A percentile compares a stretch with the other conserved stretches of the same genome.
Conservation (phyloP, 2,329 filamentous ascomycete genomes). For the Bipolaris sorokiniana region DNA sequence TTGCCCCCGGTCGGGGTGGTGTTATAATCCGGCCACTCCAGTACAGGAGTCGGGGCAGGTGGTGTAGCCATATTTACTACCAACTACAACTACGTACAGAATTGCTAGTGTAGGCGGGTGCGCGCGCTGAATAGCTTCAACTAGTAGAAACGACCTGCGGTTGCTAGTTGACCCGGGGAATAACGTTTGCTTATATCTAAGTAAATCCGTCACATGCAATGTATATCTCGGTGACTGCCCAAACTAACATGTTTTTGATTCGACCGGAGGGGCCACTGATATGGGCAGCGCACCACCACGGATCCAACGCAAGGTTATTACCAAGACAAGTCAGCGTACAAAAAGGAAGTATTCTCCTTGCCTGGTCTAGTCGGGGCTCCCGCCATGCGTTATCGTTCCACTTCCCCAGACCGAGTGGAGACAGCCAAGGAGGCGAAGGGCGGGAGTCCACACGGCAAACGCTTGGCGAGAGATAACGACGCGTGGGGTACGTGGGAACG, state of each 20-base stretch:
- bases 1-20: conserved; percentile 52
- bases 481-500: conserved; percentile 20
- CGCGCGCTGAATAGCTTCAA: background rate
- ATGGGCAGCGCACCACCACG: conserved; percentile 3
- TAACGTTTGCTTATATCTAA: background rate
- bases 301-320: background rate
- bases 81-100: background rate
- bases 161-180: background rate
- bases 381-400: conserved; percentile 34
- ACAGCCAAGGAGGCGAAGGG: conserved; percentile 27
- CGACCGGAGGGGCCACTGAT: conserved; percentile 8
- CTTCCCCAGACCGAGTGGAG: conserved; percentile 23
- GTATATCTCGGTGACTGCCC: conserved; percentile 9
- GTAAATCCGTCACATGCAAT: conserved; percentile 18
- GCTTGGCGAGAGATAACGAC: conserved; percentile 42
- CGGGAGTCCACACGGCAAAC: conserved; percentile 26
- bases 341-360: conserved; percentile 22
- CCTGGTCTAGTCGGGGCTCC: conserved; percentile 22
- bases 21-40: conserved; percentile 54
- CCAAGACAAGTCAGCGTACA: background rate
- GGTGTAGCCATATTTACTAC: conserved; percentile 30
- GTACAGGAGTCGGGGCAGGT: conserved; percentile 40
- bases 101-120: background rate
- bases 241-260: background rate
- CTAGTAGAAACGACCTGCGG: background rate